These are phyloP conservation scores for Nevesoporus exiguus DNA, from an alignment of 768 basidiomycete species.

Conservation along the genomic window DNA sequence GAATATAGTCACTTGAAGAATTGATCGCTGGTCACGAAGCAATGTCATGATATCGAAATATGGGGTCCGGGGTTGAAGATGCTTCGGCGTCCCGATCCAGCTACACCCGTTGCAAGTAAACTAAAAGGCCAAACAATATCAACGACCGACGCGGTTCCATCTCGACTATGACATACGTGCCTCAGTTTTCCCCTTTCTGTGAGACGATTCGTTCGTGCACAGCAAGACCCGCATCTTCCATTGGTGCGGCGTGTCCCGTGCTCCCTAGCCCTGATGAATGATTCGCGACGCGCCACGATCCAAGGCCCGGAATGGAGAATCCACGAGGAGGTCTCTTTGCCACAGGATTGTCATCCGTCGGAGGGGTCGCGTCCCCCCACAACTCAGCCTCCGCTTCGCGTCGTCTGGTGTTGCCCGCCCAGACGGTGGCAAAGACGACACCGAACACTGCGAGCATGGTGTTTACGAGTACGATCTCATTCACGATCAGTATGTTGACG, in stretches of 20 bases:
- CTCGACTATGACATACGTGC: slow-evolving; percentile 1
- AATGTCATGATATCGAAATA: neutral
- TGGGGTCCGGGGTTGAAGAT: neutral
- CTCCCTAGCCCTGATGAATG: slow-evolving; percentile 6
- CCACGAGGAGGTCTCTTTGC: neutral
- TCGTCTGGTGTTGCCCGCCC: slow-evolving; percentile 18
- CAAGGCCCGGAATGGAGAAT: slow-evolving; percentile 15
- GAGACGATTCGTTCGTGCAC: neutral
- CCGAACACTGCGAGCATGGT: slow-evolving; percentile 32
- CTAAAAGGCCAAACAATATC: neutral
- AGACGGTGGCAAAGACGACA: slow-evolving; percentile 34
- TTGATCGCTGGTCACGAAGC: neutral
- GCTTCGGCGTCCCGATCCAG: neutral
- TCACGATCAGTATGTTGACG: slow-evolving; percentile 20
- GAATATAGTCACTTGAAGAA: neutral
- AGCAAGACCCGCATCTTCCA: neutral
- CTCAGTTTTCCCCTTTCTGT: neutral
- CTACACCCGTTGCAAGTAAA: neutral
- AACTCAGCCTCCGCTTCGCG: neutral
- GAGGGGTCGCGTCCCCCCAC: neutral
- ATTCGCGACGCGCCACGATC: slow-evolving; percentile 18
- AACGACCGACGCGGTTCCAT: no score
- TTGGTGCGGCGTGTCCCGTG: neutral
- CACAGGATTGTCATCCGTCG: neutral
- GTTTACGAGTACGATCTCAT: slow-evolving; percentile 29